Percentiles rank a stretch among this genome's conserved stretches.
Evolutionary conservation across 192 early-diverging fungal genomes (phyloP).

Genomic region (Podila minutissima): DNA sequence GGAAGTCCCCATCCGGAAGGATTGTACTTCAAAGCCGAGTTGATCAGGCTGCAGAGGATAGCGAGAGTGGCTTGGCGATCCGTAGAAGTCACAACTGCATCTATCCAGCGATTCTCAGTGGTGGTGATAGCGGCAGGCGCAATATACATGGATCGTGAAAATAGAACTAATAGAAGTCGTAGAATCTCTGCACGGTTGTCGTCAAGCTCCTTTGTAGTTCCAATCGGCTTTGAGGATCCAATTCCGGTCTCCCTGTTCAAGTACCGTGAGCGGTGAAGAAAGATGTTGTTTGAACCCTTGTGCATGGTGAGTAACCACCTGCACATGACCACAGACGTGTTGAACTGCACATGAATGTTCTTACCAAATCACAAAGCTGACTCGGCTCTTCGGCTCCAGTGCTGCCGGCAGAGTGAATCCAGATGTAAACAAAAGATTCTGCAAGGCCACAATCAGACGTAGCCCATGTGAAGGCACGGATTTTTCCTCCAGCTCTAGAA

Average conservation of each 20-base stretch:
- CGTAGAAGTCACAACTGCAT: slow-evolving; percentile 58
- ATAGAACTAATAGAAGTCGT: slow-evolving; percentile 78
- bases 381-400: slow-evolving; percentile 42
- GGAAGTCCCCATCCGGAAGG: slow-evolving; percentile 88
- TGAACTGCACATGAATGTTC: not conserved
- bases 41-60: slow-evolving; percentile 87
- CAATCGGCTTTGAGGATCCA: slow-evolving; percentile 75
- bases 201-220: slow-evolving; percentile 74
- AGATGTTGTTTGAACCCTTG: not conserved
- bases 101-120: slow-evolving; percentile 67
- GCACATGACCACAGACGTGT: not conserved
- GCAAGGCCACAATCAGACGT: slow-evolving; percentile 58
- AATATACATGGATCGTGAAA: slow-evolving; percentile 86
- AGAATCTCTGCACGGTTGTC: slow-evolving; percentile 80
- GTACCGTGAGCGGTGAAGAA: not conserved
- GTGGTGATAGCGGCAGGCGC: slow-evolving; percentile 58
- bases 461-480: slow-evolving; percentile 55
- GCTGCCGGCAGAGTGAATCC: slow-evolving; percentile 76
- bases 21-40: slow-evolving; percentile 85
- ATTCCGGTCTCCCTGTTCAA: slow-evolving; percentile 73
- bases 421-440: slow-evolving; percentile 72
- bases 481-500: slow-evolving; percentile 7
- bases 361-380: slow-evolving; percentile 77
- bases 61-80: slow-evolving; percentile 80
- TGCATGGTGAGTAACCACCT: not conserved